Evolutionary conservation across 1,139 yeast species (phyloP), one percentile per base, ranked within the genome.

Genomic region (Yamadazyma buinensis): DNA sequence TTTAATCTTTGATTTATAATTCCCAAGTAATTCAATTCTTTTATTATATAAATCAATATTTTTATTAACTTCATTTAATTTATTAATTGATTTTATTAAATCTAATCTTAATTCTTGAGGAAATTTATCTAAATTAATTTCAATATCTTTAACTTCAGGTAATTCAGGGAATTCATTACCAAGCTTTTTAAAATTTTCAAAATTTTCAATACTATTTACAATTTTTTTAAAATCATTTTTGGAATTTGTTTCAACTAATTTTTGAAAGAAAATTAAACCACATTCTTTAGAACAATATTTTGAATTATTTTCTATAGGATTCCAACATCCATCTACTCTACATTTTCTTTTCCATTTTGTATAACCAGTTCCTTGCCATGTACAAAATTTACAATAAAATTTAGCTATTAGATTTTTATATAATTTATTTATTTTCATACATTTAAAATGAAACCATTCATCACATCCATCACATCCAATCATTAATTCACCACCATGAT

Each of bases 381-480:
- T 73, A 54, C 97, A 90, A 40, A 78, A 77, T 12, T 84, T 84
- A 51, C 97, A 90, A 49, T 66, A 83, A 52, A 75, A 90, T 39
- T 73, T 74, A 31, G 75, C 71, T 7, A 88, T 79, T 36, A 88
- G 62, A 29, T 70, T 66, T 36, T 77, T 72, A 49, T 73, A 75
- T 28, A 64, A 58, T n/a, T 57, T 59, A 32, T 78, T 67, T 30
- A 88, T 54, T 40, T 72, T 72, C 70, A 88, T 76, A 51, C 97
- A 90, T 32, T 64, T 67, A 55, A 90, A 86, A 58, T 90, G 97
- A 52, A 73, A 90, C 97, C 97, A 90, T 44, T 86, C 95, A 51
- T 88, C 96, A 59, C 97, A 90, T 7, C 87, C 90, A 55, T 88
- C 97, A 54, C 97, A 90, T 0, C 85, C 88, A 15, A 90, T 84